These are phyloP conservation scores for Penicillium alfredii DNA, from an alignment of 495 filamentous ascomycete species.

Conservation along the genomic window DNA sequence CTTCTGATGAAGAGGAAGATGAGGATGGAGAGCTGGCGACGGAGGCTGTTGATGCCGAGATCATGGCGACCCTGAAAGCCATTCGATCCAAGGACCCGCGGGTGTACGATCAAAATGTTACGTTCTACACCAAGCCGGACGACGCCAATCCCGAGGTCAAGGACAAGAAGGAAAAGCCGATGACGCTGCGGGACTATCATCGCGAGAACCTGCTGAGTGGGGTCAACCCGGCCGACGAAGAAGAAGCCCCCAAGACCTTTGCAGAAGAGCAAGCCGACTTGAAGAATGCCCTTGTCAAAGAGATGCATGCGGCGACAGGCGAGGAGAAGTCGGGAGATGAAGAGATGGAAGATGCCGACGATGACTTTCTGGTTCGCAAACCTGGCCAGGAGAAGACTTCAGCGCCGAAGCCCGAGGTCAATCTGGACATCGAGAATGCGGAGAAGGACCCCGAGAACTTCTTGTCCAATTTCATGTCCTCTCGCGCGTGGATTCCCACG, in stretches of 20 bases:
- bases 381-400: constrained; percentile 27
- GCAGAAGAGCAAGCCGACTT: constrained; percentile 78
- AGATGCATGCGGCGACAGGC: constrained; percentile 77
- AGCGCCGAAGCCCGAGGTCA: constrained; percentile 42
- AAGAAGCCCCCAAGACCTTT: constrained; percentile 60
- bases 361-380: constrained; percentile 64
- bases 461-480: constrained; percentile 80
- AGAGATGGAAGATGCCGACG: constrained; percentile 59
- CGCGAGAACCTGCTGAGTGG: constrained; percentile 71
- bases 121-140: constrained; percentile 60
- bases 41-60: constrained; percentile 75
- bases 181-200: constrained; percentile 87
- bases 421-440: constrained; percentile 64
- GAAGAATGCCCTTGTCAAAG: constrained; percentile 66
- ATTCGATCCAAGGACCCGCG: constrained; percentile 85
- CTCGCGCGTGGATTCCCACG: constrained; percentile 79
- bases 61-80: constrained; percentile 74
- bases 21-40: constrained; percentile 82
- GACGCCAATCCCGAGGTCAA: constrained; percentile 20
- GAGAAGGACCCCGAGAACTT: constrained; percentile 89
- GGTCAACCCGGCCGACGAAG: constrained; percentile 50
- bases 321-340: constrained; percentile 39
- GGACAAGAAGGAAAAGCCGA: constrained; percentile 69
- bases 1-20: constrained; percentile 76
- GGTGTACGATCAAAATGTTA: constrained; percentile 73